Conservation (phyloP, 2,329 filamentous ascomycete species). For the Ramularia endophylla region DNA sequence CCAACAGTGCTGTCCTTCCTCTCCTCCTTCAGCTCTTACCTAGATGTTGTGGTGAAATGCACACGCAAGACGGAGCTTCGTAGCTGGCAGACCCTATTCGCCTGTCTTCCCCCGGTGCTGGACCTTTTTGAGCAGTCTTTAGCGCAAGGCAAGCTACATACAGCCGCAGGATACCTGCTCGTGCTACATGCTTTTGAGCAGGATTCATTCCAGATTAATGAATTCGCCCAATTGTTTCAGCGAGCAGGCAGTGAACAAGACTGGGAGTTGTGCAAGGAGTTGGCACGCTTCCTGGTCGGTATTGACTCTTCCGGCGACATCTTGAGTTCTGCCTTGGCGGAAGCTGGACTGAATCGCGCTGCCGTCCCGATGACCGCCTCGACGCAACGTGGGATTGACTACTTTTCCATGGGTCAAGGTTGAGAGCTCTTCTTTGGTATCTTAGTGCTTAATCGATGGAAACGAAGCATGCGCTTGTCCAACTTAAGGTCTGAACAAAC, state of each 20-base stretch:
- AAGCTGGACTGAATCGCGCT: constrained; percentile 20
- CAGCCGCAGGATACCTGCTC: constrained; percentile 91
- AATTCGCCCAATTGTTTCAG: constrained; percentile 70
- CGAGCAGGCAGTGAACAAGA: constrained; percentile 78
- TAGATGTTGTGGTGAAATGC: constrained; percentile 94
- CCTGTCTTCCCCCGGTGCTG: constrained; percentile 81
- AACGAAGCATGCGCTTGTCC: no score
- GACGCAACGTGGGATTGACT: no score
- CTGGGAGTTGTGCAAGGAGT: constrained; percentile 92
- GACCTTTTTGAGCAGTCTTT: constrained; percentile 92
- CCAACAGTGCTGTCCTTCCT: constrained; percentile 50
- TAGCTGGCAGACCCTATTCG: constrained; percentile 91
- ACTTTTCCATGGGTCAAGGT: no score
- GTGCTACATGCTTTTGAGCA: constrained; percentile 74
- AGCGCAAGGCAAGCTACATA: constrained; percentile 79
- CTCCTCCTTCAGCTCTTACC: constrained; percentile 63
- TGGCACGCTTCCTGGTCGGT: constrained; percentile 90
- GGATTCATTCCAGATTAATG: constrained; percentile 51
- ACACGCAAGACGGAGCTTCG: constrained; percentile 94
- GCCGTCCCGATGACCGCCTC: no score
- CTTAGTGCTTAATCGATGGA: no score
- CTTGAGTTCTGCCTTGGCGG: constrained; percentile 61
- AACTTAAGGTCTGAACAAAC: no score
- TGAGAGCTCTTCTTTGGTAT: no score
- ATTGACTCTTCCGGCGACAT: constrained; percentile 82